Conservation (phyloP, 2,329 filamentous ascomycete species). For the Verticillium isaacii region DNA sequence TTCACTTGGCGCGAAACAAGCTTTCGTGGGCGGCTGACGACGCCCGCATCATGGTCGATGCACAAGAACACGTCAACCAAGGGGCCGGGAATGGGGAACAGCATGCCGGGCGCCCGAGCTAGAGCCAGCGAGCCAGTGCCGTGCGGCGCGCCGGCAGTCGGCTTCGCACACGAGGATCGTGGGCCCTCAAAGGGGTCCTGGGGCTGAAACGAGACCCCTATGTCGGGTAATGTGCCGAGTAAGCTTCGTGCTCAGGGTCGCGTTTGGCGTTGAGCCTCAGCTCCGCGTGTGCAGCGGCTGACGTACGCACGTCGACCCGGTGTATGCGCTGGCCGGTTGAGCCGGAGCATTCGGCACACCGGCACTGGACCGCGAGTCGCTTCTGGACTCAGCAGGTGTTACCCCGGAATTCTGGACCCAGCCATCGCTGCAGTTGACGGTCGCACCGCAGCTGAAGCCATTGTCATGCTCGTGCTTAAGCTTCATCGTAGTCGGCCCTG, state of each 20-base stretch:
- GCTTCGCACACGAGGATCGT: not conserved
- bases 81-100: not conserved
- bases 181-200: not conserved
- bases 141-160: not conserved
- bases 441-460: not conserved
- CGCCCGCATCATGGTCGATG: not conserved
- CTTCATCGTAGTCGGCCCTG: not conserved
- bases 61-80: not conserved
- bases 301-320: not conserved
- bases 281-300: not conserved
- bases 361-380: not conserved
- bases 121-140: no score
- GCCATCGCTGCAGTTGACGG: not conserved
- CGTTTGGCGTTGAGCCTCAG: not conserved
- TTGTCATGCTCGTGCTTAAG: not conserved
- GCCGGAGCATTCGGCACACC: not conserved
- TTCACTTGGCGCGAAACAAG: not conserved
- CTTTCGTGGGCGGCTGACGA: not conserved
- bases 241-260: not conserved
- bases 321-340: not conserved
- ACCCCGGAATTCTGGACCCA: not conserved
- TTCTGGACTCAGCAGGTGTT: not conserved
- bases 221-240: not conserved
- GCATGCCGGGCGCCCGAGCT: not conserved
- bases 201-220: not conserved